Conservation (phyloP, 768 basidiomycete genomes). For the Tricholoma matsutake region DNA sequence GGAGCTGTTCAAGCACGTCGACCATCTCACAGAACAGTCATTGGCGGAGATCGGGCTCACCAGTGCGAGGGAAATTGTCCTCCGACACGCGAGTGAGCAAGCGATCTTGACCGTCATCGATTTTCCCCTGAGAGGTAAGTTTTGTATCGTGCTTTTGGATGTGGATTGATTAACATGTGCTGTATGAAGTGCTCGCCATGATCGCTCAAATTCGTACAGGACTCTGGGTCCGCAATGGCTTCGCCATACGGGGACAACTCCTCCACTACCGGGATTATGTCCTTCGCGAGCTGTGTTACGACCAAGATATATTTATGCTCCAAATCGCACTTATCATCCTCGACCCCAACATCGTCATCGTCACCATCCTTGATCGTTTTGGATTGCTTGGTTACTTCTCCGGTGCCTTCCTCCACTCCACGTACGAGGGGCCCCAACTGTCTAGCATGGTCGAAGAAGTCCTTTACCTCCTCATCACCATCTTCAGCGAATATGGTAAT, state of each 20-base stretch:
- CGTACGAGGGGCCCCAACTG: slow-evolving; percentile 69
- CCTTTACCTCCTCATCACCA: slow-evolving; percentile 81
- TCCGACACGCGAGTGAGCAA: slow-evolving; percentile 60
- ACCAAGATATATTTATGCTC: slow-evolving; percentile 85
- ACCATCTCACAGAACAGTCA: slow-evolving; percentile 55
- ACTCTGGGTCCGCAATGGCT: slow-evolving; percentile 97
- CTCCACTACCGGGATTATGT: slow-evolving; percentile 96
- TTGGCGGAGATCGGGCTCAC: slow-evolving; percentile 49
- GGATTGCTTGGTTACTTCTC: slow-evolving; percentile 78
- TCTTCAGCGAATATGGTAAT: slow-evolving; percentile 78
- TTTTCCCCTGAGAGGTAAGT: slow-evolving; percentile 82
- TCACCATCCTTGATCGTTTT: slow-evolving; percentile 89
- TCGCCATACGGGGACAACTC: slow-evolving; percentile 90
- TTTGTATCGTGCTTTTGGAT: neutral
- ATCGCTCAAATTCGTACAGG: slow-evolving; percentile 94
- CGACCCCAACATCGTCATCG: slow-evolving; percentile 74
- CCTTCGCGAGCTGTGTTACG: slow-evolving; percentile 93
- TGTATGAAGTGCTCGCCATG: slow-evolving; percentile 71
- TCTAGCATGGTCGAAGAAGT: slow-evolving; percentile 91
- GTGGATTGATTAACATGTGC: neutral
- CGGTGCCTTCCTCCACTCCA: slow-evolving; percentile 53
- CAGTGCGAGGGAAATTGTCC: slow-evolving; percentile 59
- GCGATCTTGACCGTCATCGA: slow-evolving; percentile 78
- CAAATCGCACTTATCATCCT: slow-evolving; percentile 78
- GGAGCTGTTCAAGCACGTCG: slow-evolving; percentile 83